A percentile compares a stretch with the other conserved stretches of the same genome.
Evolutionary conservation across 2,329 filamentous ascomycete species (phyloP).

Genomic region (Tetracladium maxilliforme): DNA sequence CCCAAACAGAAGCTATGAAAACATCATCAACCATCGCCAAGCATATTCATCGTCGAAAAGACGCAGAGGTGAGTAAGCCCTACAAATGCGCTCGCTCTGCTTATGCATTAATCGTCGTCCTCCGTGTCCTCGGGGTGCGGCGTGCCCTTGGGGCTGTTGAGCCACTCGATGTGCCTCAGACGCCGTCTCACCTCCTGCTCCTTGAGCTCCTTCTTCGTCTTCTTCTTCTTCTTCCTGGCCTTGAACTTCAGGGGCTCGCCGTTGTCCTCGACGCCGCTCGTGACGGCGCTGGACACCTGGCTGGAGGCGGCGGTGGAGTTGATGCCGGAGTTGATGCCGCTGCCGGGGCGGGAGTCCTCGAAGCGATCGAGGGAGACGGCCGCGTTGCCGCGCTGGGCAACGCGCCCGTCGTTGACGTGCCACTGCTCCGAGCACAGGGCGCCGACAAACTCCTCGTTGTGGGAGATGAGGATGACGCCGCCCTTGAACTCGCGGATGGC

Average conservation of each 20-base stretch:
- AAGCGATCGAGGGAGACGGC: conserved; percentile 70
- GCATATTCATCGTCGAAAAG: conserved; percentile 1
- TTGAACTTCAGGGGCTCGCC: conserved; percentile 72
- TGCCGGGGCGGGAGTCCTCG: conserved; percentile 63
- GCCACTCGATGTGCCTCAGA: conserved; percentile 72
- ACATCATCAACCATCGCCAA: not conserved
- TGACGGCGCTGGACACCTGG: conserved; percentile 48
- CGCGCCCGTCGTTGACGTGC: conserved; percentile 78
- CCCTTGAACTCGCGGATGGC: conserved; percentile 97
- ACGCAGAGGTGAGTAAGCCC: not conserved
- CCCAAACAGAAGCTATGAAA: too few relatives aligned
- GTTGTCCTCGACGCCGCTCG: conserved; percentile 73
- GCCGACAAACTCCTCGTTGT: conserved; percentile 98
- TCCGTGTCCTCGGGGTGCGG: conserved; percentile 65
- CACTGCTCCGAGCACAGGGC: conserved; percentile 93
- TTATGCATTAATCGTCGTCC: too few relatives aligned
- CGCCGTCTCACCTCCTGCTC: conserved; percentile 78
- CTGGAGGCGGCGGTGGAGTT: conserved; percentile 42
- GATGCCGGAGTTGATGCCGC: conserved; percentile 40
- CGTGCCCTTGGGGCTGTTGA: conserved; percentile 76
- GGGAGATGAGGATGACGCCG: conserved; percentile 97
- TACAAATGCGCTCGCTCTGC: too few relatives aligned
- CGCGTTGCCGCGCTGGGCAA: conserved; percentile 69
- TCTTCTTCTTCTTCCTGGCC: conserved; percentile 92
- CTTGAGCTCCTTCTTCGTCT: conserved; percentile 93